Evolutionary conservation across 768 basidiomycete species (phyloP), one percentile per base, ranked within the genome.

Genomic region (Lactarius sp.): DNA sequence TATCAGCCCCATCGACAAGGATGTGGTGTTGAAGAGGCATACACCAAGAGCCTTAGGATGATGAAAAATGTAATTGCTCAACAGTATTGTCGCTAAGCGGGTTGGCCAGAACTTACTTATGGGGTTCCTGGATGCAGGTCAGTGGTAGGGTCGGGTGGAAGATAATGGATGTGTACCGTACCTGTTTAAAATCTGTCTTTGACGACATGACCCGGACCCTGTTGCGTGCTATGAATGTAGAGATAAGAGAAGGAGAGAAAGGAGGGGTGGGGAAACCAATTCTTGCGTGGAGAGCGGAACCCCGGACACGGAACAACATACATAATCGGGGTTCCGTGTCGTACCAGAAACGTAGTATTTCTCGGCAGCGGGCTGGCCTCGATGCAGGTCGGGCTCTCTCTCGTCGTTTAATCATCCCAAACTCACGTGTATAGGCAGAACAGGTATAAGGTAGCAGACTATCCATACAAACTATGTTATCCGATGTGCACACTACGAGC

Each of bases 101-200:
- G 44, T 16, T 31, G n/a, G 42, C 51, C 41, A 9, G 46, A 44
- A 71, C 73, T 77, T 76, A 83, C 83, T 81, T 80, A 71, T 83
- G 82, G 6, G 79, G 75, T 46, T 77, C 77, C 79, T 81, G 56
- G 20, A 56, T 7, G 50, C 22, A 22, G 27, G 37, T 52, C 44
- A 62, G 36, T 34, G 64, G 63, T 66, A 54, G 10, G 37, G 58
- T 60, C n/a, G 59, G 54, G 52, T 27, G 16, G 47, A 36, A 27
- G 34, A 46, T 31, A 22, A 34, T 14, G 42, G 31, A 27, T 50
- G 18, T 20, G 33, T 16, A 34, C 49, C 62, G 58, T 37, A 77
- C 75, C 74, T 76, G 75, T 64, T 71, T 75, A 64, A 76, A 76
- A 14, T n/a, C 59, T 46, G 63, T 10, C 6, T n/a, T 47, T 14